These are phyloP conservation scores for Macrolepiota albuminosa DNA, from an alignment of 768 basidiomycete species.

Conservation along the genomic window DNA sequence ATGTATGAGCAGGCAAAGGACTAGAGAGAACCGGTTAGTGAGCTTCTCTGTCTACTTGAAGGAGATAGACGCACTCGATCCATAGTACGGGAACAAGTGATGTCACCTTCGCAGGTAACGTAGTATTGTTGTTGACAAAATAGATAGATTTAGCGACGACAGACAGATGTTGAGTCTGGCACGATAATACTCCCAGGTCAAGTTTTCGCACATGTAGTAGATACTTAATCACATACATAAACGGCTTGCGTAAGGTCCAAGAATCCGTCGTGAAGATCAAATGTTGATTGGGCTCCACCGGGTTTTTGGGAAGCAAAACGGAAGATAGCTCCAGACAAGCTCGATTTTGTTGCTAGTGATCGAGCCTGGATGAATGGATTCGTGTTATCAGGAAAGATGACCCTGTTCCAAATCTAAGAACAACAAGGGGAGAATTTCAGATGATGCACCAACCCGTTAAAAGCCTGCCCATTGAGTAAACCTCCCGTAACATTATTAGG, in stretches of 20 bases:
- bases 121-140: slow-evolving; percentile 39
- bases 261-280: slow-evolving; percentile 46
- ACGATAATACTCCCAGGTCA: neutral
- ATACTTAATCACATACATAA: slow-evolving; percentile 38
- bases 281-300: slow-evolving; percentile 38
- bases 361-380: slow-evolving; percentile 49
- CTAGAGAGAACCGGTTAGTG: slow-evolving; percentile 26
- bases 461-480: slow-evolving; percentile 41
- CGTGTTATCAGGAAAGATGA: slow-evolving; percentile 35
- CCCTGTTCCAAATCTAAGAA: slow-evolving; percentile 21
- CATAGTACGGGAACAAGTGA: slow-evolving; percentile 44
- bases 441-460: slow-evolving; percentile 48
- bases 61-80: slow-evolving; percentile 46
- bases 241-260: slow-evolving; percentile 43
- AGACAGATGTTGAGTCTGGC: slow-evolving; percentile 52
- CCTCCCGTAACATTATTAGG: slow-evolving; percentile 50
- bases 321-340: slow-evolving; percentile 60
- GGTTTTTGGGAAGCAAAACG: slow-evolving; percentile 39
- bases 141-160: slow-evolving; percentile 55
- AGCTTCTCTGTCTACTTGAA: neutral
- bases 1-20: slow-evolving; percentile 44
- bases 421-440: neutral
- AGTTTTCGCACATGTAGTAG: neutral
- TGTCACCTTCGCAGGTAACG: slow-evolving; percentile 34
- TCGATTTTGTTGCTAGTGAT: slow-evolving; percentile 41